Base-by-base conservation (phyloP, 208 protist species). In the Borovskyia barvae region DNA sequence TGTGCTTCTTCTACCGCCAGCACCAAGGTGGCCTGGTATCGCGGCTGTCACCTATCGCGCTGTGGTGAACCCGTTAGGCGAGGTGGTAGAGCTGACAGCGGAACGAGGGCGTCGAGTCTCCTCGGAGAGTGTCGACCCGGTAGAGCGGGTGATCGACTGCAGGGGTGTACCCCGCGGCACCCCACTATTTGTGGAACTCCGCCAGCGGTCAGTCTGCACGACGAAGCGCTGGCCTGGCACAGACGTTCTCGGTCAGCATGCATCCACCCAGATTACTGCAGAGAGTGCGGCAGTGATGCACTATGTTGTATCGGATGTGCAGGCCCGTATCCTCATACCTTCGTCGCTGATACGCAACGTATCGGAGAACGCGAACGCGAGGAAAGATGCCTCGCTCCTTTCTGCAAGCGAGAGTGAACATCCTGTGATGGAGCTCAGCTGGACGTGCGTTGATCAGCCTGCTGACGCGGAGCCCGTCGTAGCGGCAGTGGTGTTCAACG, bases 121-220 rank as follows among this genome's bases (percentile, higher is more conserved):
- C 33, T 20, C 25, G 0, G 20, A 8, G 4, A 1, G 26, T 1
- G 35, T 17, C 2, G 51, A 7, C 8, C 26, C 36, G 5, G 53
- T 59, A 9, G 25, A 47, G 19, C 53, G 53, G 8, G 53, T 59
- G 0, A 24, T 59, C 29, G 53, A 59, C 14, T 62, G 55, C 25
- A 41, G 43, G 4, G 55, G 30, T 19, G 41, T 62, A 32, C 8
- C 2, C 1, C 3, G 7, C 2, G 43, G 30, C 3, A 52, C 28
- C 24, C 55, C 55, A 3, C 50, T 62, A 19, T 2, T 8, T 2
- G 15, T 52, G 35, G 22, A 47, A 6, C 45, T 63, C 15, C 46
- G 56, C 1, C 46, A 28, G 19, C 35, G 56, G 6, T 43, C 49
- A 2, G 24, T 32, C 17, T 63, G 56, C 46, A n/a, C 5, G 2